Evolutionary conservation across 257 asterid species (phyloP), one percentile per base, ranked within the genome.

Genomic region (Plantago ovata): DNA sequence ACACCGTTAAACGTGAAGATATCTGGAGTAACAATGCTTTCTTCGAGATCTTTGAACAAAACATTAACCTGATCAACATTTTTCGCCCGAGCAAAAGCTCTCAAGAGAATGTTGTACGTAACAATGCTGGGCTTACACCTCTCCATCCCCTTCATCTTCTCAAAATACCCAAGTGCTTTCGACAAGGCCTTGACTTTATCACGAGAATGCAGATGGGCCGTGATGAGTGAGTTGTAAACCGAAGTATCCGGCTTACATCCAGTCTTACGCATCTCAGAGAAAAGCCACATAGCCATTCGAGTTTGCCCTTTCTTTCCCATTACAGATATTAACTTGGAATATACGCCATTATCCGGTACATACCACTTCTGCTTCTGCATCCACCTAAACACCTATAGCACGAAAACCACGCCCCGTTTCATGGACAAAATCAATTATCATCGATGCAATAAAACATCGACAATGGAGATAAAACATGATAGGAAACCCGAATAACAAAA

Each of bases 301-400:
- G 86, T 87, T 55, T 92, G 95, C 63, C 98, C 95, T 69, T 92
- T 85, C 81, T 75, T 92, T 11, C 98, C 98, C 98, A 92, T 92
- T 28, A 92, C 87, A 0, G 98, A 92, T 49, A 92, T 92, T 72
- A 92, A 58, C 77, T 92, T 92, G 0, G 96, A 92, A 72, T 92
- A 92, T 51, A 92, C 95, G 24, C 96, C 95, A 66, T 88, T 92
- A 72, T 92, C 98, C 1, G 98, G 95, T 58, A 92, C 63, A 56
- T 92, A 92, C 96, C 98, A 92, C 66, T 74, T 75, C 75, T 92
- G 98, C 75, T 85, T 85, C 75, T 92, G 98, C 98, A 92, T 92
- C 98, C 98, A 92, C 76, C 98, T 85, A 71, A 91, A 91, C 32
- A 91, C 93, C 98, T 91, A 79, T 66, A 52, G 24, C 23, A 51